Evolutionary conservation across 2,329 filamentous ascomycete genomes (phyloP).

Genomic region (Dothiorella sarmentorum): DNA sequence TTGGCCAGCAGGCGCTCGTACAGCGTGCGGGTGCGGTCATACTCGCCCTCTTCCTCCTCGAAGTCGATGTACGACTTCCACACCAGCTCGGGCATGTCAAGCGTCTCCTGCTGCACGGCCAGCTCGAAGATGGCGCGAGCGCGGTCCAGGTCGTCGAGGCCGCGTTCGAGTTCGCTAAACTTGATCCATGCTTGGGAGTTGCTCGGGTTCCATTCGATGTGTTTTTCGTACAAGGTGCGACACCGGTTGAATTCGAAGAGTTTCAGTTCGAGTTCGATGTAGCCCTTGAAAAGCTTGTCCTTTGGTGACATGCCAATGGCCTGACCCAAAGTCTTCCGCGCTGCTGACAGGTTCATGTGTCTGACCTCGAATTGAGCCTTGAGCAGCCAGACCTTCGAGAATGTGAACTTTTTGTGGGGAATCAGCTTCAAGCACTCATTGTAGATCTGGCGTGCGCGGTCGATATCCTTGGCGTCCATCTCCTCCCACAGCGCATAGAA

Average conservation of each 20-base stretch:
- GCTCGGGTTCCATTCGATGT: constrained; percentile 84
- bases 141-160: constrained; percentile 83
- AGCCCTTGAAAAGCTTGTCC: constrained; percentile 89
- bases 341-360: constrained; percentile 73
- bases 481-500: constrained; percentile 98
- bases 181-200: constrained; percentile 96
- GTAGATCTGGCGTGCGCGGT: constrained; percentile 85
- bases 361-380: constrained; percentile 92
- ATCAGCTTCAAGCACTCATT: constrained; percentile 81
- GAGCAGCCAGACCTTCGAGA: constrained; percentile 92
- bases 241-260: constrained; percentile 92
- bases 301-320: constrained; percentile 95
- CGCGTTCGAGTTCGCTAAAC: constrained; percentile 89
- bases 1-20: constrained; percentile 91
- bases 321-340: constrained; percentile 83
- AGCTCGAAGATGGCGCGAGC: constrained; percentile 89
- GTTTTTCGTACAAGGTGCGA: constrained; percentile 88
- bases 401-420: constrained; percentile 95
- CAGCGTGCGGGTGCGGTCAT: constrained; percentile 72
- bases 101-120: constrained; percentile 72
- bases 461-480: constrained; percentile 72
- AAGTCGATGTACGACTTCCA: constrained; percentile 99
- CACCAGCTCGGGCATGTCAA: constrained; percentile 96
- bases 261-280: constrained; percentile 88
- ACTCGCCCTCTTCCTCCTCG: constrained; percentile 92